These are phyloP conservation scores for Dendrobium nobile DNA, from an alignment of 106 monocot genomes.

Conservation along the genomic window DNA sequence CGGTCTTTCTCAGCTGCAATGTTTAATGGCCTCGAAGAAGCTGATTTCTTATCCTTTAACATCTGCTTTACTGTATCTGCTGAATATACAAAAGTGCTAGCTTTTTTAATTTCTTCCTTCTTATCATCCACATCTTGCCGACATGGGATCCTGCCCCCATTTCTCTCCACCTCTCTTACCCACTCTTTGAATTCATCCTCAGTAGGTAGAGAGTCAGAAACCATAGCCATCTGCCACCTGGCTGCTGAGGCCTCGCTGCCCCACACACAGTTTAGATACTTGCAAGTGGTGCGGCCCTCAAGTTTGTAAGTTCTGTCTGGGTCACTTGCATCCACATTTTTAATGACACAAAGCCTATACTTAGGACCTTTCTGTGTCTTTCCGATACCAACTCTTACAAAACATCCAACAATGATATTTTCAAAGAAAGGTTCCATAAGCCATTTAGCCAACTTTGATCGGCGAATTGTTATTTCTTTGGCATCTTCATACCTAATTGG, in stretches of 20 bases:
- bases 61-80: constrained; percentile 87
- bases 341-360: constrained; percentile 68
- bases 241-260: constrained; percentile 61
- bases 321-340: constrained; percentile 76
- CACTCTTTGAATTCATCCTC: constrained; percentile 68
- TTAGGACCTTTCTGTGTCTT: constrained; percentile 45
- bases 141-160: constrained; percentile 42
- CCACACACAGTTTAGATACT: constrained; percentile 74
- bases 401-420: constrained; percentile 72
- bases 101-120: constrained; percentile 54
- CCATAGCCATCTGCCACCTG: constrained; percentile 82
- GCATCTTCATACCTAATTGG: constrained; percentile 62
- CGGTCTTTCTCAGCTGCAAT: constrained; percentile 86
- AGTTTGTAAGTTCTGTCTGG: constrained; percentile 64
- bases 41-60: constrained; percentile 83
- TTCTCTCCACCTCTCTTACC: constrained; percentile 47
- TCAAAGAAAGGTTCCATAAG: constrained; percentile 95
- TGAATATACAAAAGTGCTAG: constrained; percentile 66
- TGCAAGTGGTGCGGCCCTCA: constrained; percentile 59
- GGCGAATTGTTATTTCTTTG: constrained; percentile 64
- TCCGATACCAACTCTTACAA: constrained; percentile 77
- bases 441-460: constrained; percentile 88
- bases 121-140: constrained; percentile 52
- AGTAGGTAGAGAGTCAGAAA: constrained; percentile 63
- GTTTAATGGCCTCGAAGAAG: constrained; percentile 64